Percentiles rank a stretch among this genome's conserved stretches.
Evolutionary conservation across 2,329 filamentous ascomycete genomes (phyloP).

Genomic region (Calonectria pseudoreteaudii): DNA sequence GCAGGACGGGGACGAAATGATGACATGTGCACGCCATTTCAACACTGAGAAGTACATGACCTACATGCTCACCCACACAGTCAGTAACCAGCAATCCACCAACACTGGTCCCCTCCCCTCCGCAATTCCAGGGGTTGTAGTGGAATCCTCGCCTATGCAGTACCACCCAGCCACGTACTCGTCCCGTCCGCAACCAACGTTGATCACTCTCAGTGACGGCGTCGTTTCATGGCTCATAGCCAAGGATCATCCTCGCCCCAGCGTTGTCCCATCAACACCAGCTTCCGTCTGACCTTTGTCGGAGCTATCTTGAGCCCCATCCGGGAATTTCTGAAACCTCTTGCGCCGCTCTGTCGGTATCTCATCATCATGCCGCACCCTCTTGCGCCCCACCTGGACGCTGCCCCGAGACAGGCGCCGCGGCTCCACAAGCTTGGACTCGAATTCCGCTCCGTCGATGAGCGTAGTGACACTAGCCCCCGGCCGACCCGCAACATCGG

Average conservation of each 20-base stretch:
- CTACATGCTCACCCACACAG: not conserved
- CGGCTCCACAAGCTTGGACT: conserved; percentile 25
- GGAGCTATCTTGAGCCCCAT: not conserved
- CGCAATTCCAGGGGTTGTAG: conserved; percentile 17
- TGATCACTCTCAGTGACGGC: conserved; percentile 7
- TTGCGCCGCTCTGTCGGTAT: not conserved
- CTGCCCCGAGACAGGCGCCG: conserved; percentile 6
- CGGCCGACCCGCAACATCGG: conserved; percentile 25
- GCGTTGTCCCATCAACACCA: conserved; percentile 15
- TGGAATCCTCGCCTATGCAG: conserved; percentile 6
- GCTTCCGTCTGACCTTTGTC: not conserved
- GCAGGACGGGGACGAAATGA: not conserved
- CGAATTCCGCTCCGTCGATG: conserved; percentile 10
- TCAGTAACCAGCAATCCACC: not conserved
- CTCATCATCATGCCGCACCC: not conserved
- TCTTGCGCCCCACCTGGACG: not conserved
- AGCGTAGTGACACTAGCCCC: conserved; percentile 33
- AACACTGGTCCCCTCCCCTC: not conserved
- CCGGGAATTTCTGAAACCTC: not conserved
- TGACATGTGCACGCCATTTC: not conserved
- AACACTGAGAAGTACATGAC: not conserved
- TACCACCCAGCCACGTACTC: conserved; percentile 7
- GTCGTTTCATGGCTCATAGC: conserved; percentile 10
- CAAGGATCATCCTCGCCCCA: conserved; percentile 18
- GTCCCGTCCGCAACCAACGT: not conserved